phyloP scores from a whole-genome alignment of 2,329 filamentous ascomycete species.

The Aspergillus neotritici region DNA sequence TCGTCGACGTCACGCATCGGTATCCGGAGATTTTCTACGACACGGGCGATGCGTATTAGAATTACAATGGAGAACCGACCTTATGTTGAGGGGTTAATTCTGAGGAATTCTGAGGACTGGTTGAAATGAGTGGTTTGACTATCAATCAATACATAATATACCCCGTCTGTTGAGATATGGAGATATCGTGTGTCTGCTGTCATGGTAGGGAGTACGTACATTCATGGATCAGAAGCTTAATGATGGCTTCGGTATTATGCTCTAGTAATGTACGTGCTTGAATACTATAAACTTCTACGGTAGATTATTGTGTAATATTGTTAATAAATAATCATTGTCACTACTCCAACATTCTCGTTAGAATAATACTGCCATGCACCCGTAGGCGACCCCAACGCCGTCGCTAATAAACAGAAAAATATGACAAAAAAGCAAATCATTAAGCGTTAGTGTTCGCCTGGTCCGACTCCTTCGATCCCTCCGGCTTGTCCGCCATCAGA shows the following conservation, averaged over 20 bases:
- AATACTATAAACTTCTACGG: too few species aligned
- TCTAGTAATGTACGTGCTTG: too few species aligned
- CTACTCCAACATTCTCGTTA: background rate
- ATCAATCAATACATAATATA: too few species aligned
- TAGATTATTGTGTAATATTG: too few species aligned
- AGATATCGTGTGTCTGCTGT: too few species aligned
- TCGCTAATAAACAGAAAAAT: slow-evolving; percentile 11
- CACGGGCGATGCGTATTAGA: slow-evolving; percentile 7
- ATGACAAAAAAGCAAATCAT: slow-evolving; percentile 15
- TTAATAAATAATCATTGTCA: background rate
- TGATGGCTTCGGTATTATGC: too few species aligned
- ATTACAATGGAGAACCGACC: too few species aligned
- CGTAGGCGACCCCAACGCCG: slow-evolving; percentile 10
- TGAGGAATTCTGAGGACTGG: too few species aligned
- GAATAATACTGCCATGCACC: background rate
- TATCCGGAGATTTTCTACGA: slow-evolving; percentile 76
- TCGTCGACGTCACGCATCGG: slow-evolving; percentile 80
- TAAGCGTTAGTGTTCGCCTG: slow-evolving; percentile 12
- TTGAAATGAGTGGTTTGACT: too few species aligned
- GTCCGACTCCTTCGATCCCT: slow-evolving; percentile 13
- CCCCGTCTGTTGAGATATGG: too few species aligned
- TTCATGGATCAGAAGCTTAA: too few species aligned
- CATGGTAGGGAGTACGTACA: too few species aligned
- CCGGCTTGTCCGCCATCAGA: slow-evolving; percentile 10
- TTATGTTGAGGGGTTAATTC: background rate